These are phyloP conservation scores for Colletotrichum tropicale DNA, from an alignment of 2,329 filamentous ascomycete genomes.

Conservation along the genomic window DNA sequence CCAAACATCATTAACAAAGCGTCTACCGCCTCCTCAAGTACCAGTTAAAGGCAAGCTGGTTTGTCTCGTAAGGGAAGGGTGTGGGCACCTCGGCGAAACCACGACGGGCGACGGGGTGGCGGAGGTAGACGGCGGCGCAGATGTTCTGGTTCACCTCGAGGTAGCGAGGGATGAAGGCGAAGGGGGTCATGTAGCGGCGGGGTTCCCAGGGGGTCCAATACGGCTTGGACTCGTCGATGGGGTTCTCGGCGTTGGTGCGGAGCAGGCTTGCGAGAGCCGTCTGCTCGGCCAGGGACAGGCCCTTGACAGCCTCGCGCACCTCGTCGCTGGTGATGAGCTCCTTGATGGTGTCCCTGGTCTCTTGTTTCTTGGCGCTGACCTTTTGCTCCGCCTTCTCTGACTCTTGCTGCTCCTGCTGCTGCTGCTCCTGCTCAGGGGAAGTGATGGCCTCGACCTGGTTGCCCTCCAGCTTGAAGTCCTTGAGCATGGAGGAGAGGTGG, in stretches of 20 bases:
- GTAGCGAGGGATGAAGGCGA: constrained; percentile 94
- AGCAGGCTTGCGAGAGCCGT: constrained; percentile 61
- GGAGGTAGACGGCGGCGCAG: constrained; percentile 91
- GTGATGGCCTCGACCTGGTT: constrained; percentile 30
- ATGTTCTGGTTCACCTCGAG: constrained; percentile 98
- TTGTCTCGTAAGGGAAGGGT: constrained; percentile 74
- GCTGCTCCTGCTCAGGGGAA: constrained; percentile 28
- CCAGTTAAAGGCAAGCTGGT: constrained; percentile 90
- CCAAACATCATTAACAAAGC: not conserved
- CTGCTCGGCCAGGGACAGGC: constrained; percentile 54
- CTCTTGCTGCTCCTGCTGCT: constrained; percentile 4
- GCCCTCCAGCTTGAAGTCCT: constrained; percentile 45
- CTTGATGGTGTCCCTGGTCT: not conserved
- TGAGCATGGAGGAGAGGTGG: constrained; percentile 57
- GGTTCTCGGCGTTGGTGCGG: constrained; percentile 72
- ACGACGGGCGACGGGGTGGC: constrained; percentile 88
- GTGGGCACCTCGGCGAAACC: constrained; percentile 84
- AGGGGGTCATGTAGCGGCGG: constrained; percentile 84
- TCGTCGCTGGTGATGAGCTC: constrained; percentile 3
- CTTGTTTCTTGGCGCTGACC: not conserved
- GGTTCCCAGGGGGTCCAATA: constrained; percentile 93
- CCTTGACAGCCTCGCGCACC: constrained; percentile 24
- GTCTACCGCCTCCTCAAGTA: constrained; percentile 80
- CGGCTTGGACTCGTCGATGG: constrained; percentile 76
- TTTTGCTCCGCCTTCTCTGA: not conserved